Conservation (phyloP, 805 yeast species). For the Blastobotrys muscicola region DNA sequence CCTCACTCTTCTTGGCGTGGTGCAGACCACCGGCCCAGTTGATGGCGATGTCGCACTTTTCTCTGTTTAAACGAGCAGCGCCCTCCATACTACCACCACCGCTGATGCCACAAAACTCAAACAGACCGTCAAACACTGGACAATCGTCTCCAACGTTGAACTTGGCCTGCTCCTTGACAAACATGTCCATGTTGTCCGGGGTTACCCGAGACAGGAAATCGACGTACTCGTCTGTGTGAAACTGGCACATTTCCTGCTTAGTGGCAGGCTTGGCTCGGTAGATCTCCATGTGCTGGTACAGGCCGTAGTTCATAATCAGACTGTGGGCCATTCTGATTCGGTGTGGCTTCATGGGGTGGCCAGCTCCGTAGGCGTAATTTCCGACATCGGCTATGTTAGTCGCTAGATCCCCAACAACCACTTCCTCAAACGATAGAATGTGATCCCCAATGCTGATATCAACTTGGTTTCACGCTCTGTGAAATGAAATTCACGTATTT, state of each 20-base stretch:
- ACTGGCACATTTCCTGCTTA: constrained; percentile 95
- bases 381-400: constrained; percentile 72
- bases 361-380: constrained; percentile 95
- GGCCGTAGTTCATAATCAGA: constrained; percentile 90
- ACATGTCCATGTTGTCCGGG: constrained; percentile 83
- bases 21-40: constrained; percentile 97
- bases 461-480: no score
- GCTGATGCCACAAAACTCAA: constrained; percentile 77
- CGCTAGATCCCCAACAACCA: no score
- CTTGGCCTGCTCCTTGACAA: constrained; percentile 78
- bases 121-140: constrained; percentile 91
- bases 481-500: no score
- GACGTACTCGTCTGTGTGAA: constrained; percentile 95
- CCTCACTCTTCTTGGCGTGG: constrained; percentile 91
- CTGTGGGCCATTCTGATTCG: constrained; percentile 98
- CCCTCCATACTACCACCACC: constrained; percentile 90
- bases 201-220: constrained; percentile 85
- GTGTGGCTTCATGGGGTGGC: constrained; percentile 99
- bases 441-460: no score
- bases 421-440: no score
- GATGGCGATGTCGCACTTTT: constrained; percentile 87
- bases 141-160: constrained; percentile 97
- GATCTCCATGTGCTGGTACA: constrained; percentile 94
- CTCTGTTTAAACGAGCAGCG: constrained; percentile 72
- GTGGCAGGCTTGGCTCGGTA: constrained; percentile 97